A percentile compares a stretch with the other conserved stretches of the same genome.
These are phyloP conservation scores for Penicillium manginii DNA, from an alignment of 495 filamentous ascomycete genomes.

Conservation along the genomic window DNA sequence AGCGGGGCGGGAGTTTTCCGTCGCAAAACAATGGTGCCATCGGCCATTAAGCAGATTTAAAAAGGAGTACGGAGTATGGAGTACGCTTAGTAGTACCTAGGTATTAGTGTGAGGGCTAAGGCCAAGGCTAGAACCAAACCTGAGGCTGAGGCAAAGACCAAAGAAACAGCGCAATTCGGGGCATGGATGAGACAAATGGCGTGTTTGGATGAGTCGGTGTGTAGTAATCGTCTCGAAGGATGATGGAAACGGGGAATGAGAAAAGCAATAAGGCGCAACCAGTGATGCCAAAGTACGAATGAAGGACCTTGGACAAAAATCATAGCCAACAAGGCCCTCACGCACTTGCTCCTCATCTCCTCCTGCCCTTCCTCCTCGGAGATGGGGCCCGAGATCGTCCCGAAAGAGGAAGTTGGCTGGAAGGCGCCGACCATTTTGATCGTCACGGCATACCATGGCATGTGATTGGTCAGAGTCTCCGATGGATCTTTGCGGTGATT, in stretches of 20 bases:
- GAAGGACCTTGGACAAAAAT: conserved; percentile 1
- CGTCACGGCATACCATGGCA: conserved; percentile 18
- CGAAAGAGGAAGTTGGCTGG: conserved; percentile 34
- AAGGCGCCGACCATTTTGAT: conserved; percentile 13
- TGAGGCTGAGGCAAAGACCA: background rate
- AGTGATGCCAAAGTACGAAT: background rate
- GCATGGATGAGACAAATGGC: conserved; percentile 7
- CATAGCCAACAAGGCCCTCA: conserved; percentile 6
- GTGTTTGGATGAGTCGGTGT: conserved; percentile 5
- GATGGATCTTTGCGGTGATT: conserved; percentile 9
- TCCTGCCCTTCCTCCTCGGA: conserved; percentile 16
- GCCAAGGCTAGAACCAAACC: too few species aligned
- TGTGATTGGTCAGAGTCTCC: conserved; percentile 23
- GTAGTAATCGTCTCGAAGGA: background rate
- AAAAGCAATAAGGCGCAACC: background rate
- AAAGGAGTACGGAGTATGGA: background rate
- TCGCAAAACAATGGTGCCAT: conserved; percentile 8
- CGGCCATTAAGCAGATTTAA: conserved; percentile 9
- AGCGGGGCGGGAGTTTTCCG: conserved; percentile 15
- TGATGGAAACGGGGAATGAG: background rate
- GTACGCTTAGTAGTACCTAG: too few species aligned
- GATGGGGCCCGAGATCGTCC: conserved; percentile 30
- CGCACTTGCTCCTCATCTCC: background rate
- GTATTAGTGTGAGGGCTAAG: too few species aligned
- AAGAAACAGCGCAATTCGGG: background rate